These are phyloP conservation scores for Aspergillus ostianus DNA, from an alignment of 495 filamentous ascomycete genomes.

Conservation along the genomic window DNA sequence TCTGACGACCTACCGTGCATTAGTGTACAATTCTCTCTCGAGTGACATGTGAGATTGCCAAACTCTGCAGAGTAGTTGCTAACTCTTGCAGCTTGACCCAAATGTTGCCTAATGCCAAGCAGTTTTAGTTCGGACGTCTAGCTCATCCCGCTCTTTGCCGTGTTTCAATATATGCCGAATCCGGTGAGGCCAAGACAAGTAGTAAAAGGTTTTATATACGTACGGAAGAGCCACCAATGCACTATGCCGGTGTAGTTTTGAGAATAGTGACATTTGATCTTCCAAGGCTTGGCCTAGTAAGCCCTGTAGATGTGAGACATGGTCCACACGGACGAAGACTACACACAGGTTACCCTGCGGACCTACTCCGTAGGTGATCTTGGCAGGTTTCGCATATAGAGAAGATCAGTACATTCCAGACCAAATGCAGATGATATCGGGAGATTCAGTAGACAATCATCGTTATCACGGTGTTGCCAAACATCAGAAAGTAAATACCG, in stretches of 20 bases:
- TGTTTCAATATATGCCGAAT: too few species aligned
- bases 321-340: neutral
- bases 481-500: neutral
- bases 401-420: neutral
- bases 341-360: neutral
- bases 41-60: too few species aligned
- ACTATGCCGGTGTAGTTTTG: neutral
- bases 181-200: too few species aligned
- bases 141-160: too few species aligned
- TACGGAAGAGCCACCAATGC: neutral
- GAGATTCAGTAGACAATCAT: neutral
- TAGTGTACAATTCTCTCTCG: too few species aligned
- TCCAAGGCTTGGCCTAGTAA: neutral
- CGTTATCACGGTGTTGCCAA: conserved; percentile 1
- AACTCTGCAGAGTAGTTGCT: too few species aligned
- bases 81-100: too few species aligned
- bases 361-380: neutral
- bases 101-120: too few species aligned
- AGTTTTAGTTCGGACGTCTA: too few species aligned
- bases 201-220: too few species aligned
- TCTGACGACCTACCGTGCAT: too few species aligned
- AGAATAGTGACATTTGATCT: neutral
- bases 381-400: conserved; percentile 9
- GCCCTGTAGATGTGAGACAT: neutral
- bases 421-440: neutral